Conservation (phyloP, 352 stramenopile species). For the Phytopythium sindhum region DNA sequence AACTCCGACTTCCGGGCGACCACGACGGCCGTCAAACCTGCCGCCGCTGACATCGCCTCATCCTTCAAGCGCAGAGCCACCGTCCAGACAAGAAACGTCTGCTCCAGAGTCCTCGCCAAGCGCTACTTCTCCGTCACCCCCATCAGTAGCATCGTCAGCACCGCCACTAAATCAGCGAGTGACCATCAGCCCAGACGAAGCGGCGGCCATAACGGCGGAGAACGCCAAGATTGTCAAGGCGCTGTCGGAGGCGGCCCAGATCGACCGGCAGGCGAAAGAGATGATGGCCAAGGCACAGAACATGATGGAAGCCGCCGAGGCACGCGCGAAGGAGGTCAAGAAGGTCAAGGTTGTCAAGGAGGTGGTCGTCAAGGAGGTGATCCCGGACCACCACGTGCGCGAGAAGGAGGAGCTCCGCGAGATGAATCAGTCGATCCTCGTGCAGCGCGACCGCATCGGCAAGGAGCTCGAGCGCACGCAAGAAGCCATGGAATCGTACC, state of each 20-base stretch:
- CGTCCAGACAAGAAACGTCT: neutral
- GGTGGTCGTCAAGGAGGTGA: constrained; percentile 77
- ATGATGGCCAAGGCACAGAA: constrained; percentile 73
- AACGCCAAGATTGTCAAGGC: constrained; percentile 40
- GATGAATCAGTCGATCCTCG: constrained; percentile 58
- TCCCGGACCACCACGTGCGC: constrained; percentile 62
- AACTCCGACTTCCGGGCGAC: neutral
- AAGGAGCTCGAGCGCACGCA: constrained; percentile 73
- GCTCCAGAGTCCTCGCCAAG: neutral
- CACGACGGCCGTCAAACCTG: constrained; percentile 4
- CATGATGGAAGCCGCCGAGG: constrained; percentile 61
- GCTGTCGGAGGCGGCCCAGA: constrained; percentile 40
- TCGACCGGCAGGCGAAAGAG: constrained; percentile 63
- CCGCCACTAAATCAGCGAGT: neutral
- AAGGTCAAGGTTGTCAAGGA: constrained; percentile 55
- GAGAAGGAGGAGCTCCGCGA: constrained; percentile 61
- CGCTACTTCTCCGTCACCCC: neutral
- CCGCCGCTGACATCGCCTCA: neutral
- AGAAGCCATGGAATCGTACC: constrained; percentile 57
- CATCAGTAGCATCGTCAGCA: neutral
- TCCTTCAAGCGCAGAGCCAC: neutral
- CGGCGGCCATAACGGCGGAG: constrained; percentile 11
- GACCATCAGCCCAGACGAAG: neutral
- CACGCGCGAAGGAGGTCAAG: constrained; percentile 27
- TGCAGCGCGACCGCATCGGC: constrained; percentile 69